Percentiles rank a stretch among this genome's conserved stretches.
Evolutionary conservation across 1,284 basidiomycete genomes (phyloP).

Genomic region (Cryptococcus sp.): DNA sequence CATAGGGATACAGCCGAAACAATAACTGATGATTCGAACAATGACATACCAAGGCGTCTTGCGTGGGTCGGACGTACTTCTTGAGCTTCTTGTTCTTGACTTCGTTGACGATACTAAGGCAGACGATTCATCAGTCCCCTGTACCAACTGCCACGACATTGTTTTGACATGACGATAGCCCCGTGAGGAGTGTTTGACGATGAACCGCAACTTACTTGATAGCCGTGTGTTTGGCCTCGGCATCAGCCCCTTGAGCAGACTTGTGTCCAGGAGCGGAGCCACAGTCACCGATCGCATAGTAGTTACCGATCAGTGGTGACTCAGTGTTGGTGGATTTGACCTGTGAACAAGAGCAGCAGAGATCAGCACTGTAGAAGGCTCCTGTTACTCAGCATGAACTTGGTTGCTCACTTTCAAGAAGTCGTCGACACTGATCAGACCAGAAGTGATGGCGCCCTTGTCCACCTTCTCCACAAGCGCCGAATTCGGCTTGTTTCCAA

Average conservation of each 20-base stretch:
- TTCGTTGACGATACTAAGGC: conserved; percentile 33
- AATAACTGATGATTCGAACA: background rate
- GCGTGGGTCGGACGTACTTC: conserved; percentile 24
- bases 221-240: conserved; percentile 37
- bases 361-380: background rate
- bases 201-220: conserved; percentile 28
- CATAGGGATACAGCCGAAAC: too few relatives aligned
- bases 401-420: conserved; percentile 33
- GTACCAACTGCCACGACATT: conserved; percentile 1
- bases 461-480: conserved; percentile 38
- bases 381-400: background rate
- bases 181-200: too few relatives aligned
- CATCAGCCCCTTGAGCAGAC: conserved; percentile 38
- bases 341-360: background rate
- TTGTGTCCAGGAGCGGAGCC: conserved; percentile 41
- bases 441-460: conserved; percentile 31
- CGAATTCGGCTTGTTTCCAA: conserved; percentile 52
- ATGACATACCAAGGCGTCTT: conserved; percentile 25
- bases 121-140: conserved; percentile 7
- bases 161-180: conserved; percentile 2
- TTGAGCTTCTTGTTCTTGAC: conserved; percentile 33
- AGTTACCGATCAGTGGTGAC: conserved; percentile 31
- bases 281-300: conserved; percentile 51
- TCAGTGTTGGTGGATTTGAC: conserved; percentile 4
- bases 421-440: conserved; percentile 48